phyloP scores from a whole-genome alignment of 2,329 filamentous ascomycete genomes.

The Geoglossum cookeanum region DNA sequence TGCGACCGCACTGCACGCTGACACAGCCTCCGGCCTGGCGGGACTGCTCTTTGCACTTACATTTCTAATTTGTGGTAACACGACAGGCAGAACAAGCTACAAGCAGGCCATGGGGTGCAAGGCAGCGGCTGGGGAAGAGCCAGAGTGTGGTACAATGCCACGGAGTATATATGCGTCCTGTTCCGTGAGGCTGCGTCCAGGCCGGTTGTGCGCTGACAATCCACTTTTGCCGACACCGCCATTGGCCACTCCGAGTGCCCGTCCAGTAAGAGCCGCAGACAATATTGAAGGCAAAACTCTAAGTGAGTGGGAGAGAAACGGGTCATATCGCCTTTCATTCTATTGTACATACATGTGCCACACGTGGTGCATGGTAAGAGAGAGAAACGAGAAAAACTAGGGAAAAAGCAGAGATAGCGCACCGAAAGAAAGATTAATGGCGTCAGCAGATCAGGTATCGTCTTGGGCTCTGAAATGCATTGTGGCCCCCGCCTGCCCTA shows the following conservation, averaged over 20 bases:
- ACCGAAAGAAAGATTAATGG: not conserved
- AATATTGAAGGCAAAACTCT: too few species aligned
- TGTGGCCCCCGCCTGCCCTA: not conserved
- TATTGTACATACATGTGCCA: not conserved
- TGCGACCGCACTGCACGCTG: not conserved
- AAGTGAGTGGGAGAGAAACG: too few species aligned
- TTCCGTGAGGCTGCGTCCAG: not conserved
- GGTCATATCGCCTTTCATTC: too few species aligned
- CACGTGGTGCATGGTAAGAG: not conserved
- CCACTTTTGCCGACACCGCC: not conserved
- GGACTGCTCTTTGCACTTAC: not conserved
- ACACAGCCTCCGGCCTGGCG: too few species aligned
- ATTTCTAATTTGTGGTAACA: not conserved
- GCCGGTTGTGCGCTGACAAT: not conserved
- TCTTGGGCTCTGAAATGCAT: not conserved
- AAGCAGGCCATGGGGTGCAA: not conserved
- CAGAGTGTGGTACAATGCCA: too few species aligned
- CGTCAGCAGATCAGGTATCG: not conserved
- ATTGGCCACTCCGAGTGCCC: not conserved
- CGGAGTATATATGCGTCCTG: not conserved
- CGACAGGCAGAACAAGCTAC: not conserved
- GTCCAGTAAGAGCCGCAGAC: not conserved
- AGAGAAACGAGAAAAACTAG: not conserved
- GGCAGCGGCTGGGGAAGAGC: not conserved
- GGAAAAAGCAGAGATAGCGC: not conserved